Evolutionary conservation across 495 filamentous ascomycete species (phyloP), one percentile per base, ranked within the genome.

Genomic region (Penicillium angulare): DNA sequence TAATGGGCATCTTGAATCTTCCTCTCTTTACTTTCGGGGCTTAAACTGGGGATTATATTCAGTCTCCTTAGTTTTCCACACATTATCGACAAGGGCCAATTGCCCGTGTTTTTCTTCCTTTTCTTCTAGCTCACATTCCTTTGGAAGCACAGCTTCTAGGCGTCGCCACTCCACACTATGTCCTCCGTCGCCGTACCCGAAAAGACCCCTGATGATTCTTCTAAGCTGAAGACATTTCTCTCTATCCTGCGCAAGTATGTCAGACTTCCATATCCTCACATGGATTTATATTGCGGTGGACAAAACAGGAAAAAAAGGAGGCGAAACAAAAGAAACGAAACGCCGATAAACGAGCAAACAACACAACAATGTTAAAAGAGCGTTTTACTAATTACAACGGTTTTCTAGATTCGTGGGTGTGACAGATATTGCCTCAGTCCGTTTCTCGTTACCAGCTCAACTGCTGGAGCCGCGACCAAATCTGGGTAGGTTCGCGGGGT

Each of bases 401-500:
- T 50, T 7, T 45, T 22, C 48, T 57, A 92, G 89, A 60, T 97
- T 96, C 64, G 88, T 96, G 61, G 93, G 93, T 50, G 93, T 98
- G 45, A 73, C 91, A 55, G 93, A 98, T 73, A 92, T 98, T 54
- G 93, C 93, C 17, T 82, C 90, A 35, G 92, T 97, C 51, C 87
- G 93, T 47, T 98, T 98, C 74, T 97, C 92, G 1, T 79, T 98
- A 20, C 93, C 93, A 2, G 89, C 93, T 22, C 92, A 97, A 65
- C 86, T 98, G 18, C 78, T 98, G 56, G 93, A 98, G 65, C 93
- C 93, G 15, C 91, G 87, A 3, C 93, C 93, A 21, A 98, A 98
- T 61, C 76, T 98, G 53, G 84, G 84, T 86, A 76, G 52, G 77
- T 60, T 20, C 5, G 21, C 32, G 16, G 12, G 35, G 16, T 44